Base-by-base conservation (phyloP, 305 asterid species). In the Striga hermonthica region DNA sequence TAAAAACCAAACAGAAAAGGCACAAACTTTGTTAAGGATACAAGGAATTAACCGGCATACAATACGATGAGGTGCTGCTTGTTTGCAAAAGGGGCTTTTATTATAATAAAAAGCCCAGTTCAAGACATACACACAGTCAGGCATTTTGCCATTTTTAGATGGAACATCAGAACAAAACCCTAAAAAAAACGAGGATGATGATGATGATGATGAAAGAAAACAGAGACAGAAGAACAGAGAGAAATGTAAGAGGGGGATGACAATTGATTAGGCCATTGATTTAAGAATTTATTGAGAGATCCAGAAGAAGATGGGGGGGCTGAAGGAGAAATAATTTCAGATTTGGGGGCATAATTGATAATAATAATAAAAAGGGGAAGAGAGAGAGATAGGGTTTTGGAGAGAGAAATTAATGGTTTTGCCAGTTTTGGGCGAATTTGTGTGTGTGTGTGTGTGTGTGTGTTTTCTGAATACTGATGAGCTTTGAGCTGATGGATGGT, bases 111-210 rank as follows among this genome's bases (percentile, higher is more conserved):
- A 22, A 22, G 31, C 44, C 44, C 44, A 81, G 64, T 76, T 61
- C 61, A 35, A 22, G 62, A 50, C 66, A 34, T 64, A n/a, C 67
- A 9, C 64, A 58, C 66, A 59, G 69, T 53, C 62, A 63, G 68
- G 77, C 74, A 75, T 59, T 76, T 83, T 84, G 82, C 95, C 71
- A 82, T 81, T 71, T 82, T 76, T 72, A 74, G 88, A 58, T 77
- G 56, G 69, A 62, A 8, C 56, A 58, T 48, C 9, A 59, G 68
- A 71, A 74, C 64, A 64, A 66, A 62, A 73, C 75, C 81, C 80
- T 74, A 70, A 61, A 68, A 14, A 45, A 22, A 53, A 43, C 4
- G 15, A 57, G 9, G 7, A n/a, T n/a, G n/a, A n/a, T n/a, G n/a
- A n/a, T n/a, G n/a, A n/a, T n/a, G n/a, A n/a, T 31, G 61, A 58